A percentile compares a stretch with the other conserved stretches of the same genome.
These are phyloP conservation scores for Pseudognaphalium luteoalbum DNA, from an alignment of 129 eudicot species.

Conservation along the genomic window DNA sequence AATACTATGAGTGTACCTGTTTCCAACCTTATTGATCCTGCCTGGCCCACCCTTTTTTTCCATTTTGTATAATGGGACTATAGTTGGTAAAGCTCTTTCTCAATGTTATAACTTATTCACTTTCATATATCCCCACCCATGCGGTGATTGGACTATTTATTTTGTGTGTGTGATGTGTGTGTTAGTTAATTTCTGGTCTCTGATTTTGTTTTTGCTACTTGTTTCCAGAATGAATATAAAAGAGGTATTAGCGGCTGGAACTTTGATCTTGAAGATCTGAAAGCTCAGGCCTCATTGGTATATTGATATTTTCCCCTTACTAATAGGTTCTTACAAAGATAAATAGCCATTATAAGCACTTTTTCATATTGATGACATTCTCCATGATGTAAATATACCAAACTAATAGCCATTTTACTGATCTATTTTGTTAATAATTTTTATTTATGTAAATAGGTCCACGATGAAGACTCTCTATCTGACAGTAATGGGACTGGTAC, in stretches of 20 bases:
- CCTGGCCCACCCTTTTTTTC: neutral
- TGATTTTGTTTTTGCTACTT: constrained; percentile 20
- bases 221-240: constrained; percentile 85
- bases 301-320: constrained; percentile 9
- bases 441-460: constrained; percentile 47
- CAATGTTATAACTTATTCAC: neutral
- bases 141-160: neutral
- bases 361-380: neutral
- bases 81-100: constrained; percentile 10
- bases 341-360: constrained; percentile 11
- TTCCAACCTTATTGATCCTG: neutral
- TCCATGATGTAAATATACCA: constrained; percentile 2
- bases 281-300: constrained; percentile 98
- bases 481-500: constrained; percentile 46
- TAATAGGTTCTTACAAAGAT: constrained; percentile 11
- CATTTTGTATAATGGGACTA: constrained; percentile 4
- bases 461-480: constrained; percentile 56
- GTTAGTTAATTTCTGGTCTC: constrained; percentile 3
- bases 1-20: neutral
- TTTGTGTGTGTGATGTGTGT: neutral
- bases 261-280: constrained; percentile 90
- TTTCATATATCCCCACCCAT: neutral
- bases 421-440: neutral
- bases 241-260: constrained; percentile 97
- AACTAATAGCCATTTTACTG: neutral